These are phyloP conservation scores for Epithemia pelagica DNA, from an alignment of 108 stramenopile species.

Conservation along the genomic window DNA sequence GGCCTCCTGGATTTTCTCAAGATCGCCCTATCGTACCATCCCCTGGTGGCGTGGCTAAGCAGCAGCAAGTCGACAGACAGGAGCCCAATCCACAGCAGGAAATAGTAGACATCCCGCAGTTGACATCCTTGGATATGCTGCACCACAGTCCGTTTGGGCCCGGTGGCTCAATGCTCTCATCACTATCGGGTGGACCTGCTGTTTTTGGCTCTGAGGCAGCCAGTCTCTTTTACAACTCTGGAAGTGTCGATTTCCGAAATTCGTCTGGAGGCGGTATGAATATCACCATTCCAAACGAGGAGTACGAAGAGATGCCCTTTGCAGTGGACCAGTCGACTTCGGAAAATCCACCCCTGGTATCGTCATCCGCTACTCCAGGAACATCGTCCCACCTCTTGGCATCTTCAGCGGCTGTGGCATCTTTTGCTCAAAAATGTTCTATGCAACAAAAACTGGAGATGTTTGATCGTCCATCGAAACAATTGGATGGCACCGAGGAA, in stretches of 20 bases:
- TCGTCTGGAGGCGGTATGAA: not conserved
- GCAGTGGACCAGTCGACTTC: constrained; percentile 32
- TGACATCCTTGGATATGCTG: constrained; percentile 42
- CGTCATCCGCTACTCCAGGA: constrained; percentile 3
- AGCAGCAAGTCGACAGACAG: not conserved
- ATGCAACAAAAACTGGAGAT: constrained; percentile 22
- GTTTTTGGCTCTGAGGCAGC: not conserved
- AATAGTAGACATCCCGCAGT: constrained; percentile 7
- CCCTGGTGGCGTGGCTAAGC: constrained; percentile 4
- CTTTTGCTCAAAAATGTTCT: constrained; percentile 22
- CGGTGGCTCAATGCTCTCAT: constrained; percentile 9
- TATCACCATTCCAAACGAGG: not conserved
- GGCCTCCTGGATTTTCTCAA: constrained; percentile 33
- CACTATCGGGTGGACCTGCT: not conserved
- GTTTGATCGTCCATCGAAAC: constrained; percentile 23
- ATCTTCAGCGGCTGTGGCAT: constrained; percentile 25
- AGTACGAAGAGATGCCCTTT: constrained; percentile 52
- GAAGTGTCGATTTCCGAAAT: not conserved
- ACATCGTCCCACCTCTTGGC: not conserved
- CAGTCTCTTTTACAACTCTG: not conserved
- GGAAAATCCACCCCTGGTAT: not conserved
- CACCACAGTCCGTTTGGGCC: constrained; percentile 44
- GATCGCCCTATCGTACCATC: constrained; percentile 15
- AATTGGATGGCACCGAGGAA: not conserved
- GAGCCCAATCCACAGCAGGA: not conserved